A percentile compares a stretch with the other conserved stretches of the same genome.
Conservation (phyloP, 768 basidiomycete genomes). For the Tricholoma bakamatsutake region DNA sequence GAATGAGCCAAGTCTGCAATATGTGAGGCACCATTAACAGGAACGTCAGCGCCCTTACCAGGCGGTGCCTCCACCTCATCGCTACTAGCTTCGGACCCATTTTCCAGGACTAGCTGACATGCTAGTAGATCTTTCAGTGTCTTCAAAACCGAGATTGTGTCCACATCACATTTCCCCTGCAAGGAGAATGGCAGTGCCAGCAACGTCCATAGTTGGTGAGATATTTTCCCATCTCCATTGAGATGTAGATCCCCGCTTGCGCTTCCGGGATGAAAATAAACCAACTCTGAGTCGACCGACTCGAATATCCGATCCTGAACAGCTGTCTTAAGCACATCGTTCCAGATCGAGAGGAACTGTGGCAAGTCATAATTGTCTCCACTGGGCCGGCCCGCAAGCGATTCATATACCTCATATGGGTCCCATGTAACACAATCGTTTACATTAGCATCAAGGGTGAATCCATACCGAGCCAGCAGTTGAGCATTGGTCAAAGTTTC, state of each 20-base stretch:
- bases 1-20: conserved; percentile 13
- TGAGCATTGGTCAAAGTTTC: conserved; percentile 57
- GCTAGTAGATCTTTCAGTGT: conserved; percentile 12
- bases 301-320: conserved; percentile 4
- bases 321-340: conserved; percentile 2
- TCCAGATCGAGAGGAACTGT: conserved; percentile 6
- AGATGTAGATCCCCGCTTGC: conserved; percentile 24
- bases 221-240: conserved; percentile 47
- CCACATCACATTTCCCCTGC: background rate
- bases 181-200: conserved; percentile 24
- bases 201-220: conserved; percentile 44
- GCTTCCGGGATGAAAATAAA: conserved; percentile 6
- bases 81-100: background rate
- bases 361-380: conserved; percentile 1
- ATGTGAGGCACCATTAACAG: background rate
- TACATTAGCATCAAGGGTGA: conserved; percentile 68
- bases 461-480: conserved; percentile 67
- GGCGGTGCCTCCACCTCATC: background rate
- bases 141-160: background rate
- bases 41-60: background rate
- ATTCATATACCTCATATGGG: conserved; percentile 23
- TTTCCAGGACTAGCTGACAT: conserved; percentile 12
- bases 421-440: conserved; percentile 50
- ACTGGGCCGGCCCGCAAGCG: conserved; percentile 4
- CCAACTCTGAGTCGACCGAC: conserved; percentile 16